Evolutionary conservation across 148 eudicot species (phyloP).

Genomic region (Fallopia convolvulus): DNA sequence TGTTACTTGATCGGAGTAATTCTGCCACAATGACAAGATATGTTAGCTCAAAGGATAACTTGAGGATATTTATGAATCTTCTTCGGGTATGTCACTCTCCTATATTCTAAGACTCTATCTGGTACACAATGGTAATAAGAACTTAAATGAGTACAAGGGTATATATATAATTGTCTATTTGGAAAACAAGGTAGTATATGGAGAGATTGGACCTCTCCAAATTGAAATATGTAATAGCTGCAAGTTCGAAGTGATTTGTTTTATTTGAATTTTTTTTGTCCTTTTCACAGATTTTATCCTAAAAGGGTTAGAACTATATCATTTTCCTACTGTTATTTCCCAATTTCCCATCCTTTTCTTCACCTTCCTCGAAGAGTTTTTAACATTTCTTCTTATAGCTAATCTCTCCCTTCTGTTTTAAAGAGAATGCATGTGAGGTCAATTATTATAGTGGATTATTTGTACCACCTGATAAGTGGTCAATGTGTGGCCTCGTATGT

Average conservation of each 20-base stretch:
- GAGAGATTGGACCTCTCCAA: background rate
- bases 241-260: background rate
- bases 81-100: slow-evolving; percentile 43
- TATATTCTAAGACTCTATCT: background rate
- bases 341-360: background rate
- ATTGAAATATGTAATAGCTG: background rate
- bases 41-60: slow-evolving; percentile 64
- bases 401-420: background rate
- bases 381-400: background rate
- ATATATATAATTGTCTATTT: background rate
- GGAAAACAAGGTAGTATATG: background rate
- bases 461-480: background rate
- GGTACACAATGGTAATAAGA: background rate
- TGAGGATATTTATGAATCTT: slow-evolving; percentile 79
- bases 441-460: too few species aligned
- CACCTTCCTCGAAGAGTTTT: background rate
- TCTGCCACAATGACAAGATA: slow-evolving; percentile 69
- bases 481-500: background rate
- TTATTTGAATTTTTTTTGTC: background rate
- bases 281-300: background rate
- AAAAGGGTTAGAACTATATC: background rate
- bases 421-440: too few species aligned
- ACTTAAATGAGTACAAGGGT: background rate
- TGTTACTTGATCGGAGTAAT: slow-evolving; percentile 79
- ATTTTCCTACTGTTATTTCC: background rate